Conservation (phyloP, 352 stramenopile genomes). For the Globisporangium paroecandrum region DNA sequence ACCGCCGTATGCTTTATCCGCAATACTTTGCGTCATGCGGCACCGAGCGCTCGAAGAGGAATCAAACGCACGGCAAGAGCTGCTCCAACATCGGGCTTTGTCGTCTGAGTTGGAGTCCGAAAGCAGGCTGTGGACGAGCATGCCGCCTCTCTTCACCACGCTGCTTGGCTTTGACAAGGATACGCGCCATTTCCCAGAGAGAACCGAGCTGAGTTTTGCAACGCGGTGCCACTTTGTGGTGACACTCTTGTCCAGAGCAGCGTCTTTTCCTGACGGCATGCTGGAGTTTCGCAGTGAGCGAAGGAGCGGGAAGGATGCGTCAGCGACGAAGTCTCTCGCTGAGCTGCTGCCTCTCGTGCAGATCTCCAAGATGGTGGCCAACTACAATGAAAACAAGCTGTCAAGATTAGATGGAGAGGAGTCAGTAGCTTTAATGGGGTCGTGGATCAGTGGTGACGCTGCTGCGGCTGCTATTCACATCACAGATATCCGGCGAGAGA, state of each 20-base stretch:
- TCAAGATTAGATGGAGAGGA: neutral
- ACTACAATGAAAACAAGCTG: neutral
- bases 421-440: neutral
- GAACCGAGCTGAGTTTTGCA: constrained; percentile 11
- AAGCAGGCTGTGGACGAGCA: constrained; percentile 29
- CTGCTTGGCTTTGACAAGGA: constrained; percentile 20
- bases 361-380: constrained; percentile 12
- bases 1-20: constrained; percentile 41
- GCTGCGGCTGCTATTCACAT: neutral
- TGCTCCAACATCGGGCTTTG: neutral
- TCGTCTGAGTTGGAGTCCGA: constrained; percentile 20
- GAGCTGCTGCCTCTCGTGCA: constrained; percentile 14
- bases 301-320: constrained; percentile 8
- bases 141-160: constrained; percentile 41
- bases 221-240: constrained; percentile 39
- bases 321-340: neutral
- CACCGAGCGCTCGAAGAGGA: constrained; percentile 28
- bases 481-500: neutral
- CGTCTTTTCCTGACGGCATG: constrained; percentile 39
- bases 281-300: neutral
- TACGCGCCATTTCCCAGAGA: neutral
- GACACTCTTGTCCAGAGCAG: constrained; percentile 39
- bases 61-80: constrained; percentile 10
- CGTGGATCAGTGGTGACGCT: constrained; percentile 2
- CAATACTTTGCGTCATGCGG: constrained; percentile 33